These are phyloP conservation scores for Phytophthora chlamydospora DNA, from an alignment of 352 stramenopile species.

Conservation along the genomic window DNA sequence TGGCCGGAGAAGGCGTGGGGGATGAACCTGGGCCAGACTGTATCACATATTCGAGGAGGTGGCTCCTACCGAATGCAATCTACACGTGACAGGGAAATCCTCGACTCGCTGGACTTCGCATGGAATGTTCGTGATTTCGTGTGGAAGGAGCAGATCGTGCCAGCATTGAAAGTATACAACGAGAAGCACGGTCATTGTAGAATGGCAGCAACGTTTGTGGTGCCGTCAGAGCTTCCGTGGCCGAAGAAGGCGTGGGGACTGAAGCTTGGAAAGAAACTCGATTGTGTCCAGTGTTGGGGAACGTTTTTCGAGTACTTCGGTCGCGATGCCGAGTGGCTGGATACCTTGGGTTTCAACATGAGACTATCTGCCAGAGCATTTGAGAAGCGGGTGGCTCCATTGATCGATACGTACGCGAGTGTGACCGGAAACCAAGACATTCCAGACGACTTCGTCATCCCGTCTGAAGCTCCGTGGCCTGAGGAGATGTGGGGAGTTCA, in stretches of 20 bases:
- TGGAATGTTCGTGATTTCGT: too few relatives aligned
- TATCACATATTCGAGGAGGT: constrained; percentile 38
- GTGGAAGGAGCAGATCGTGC: neutral
- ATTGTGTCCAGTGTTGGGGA: too few relatives aligned
- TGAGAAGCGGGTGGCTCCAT: too few relatives aligned
- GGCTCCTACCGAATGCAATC: constrained; percentile 36
- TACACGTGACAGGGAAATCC: constrained; percentile 36
- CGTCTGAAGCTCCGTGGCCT: too few relatives aligned
- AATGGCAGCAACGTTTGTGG: neutral
- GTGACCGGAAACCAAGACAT: too few relatives aligned
- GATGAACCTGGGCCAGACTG: constrained; percentile 39
- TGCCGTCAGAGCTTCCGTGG: neutral
- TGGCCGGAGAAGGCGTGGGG: constrained; percentile 44
- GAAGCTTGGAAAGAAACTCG: neutral
- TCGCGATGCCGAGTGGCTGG: too few relatives aligned
- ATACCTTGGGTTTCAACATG: too few relatives aligned
- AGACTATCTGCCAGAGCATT: neutral
- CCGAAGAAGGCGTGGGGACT: neutral
- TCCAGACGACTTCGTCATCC: too few relatives aligned
- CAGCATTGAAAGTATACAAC: neutral
- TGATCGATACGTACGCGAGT: too few relatives aligned
- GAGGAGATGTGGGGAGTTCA: too few relatives aligned
- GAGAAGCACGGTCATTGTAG: neutral
- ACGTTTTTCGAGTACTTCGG: too few relatives aligned
- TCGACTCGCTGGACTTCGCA: constrained; percentile 29